Evolutionary conservation across 495 filamentous ascomycete genomes (phyloP), one percentile per base, ranked within the genome.

Genomic region (Elasticomyces elasticus): DNA sequence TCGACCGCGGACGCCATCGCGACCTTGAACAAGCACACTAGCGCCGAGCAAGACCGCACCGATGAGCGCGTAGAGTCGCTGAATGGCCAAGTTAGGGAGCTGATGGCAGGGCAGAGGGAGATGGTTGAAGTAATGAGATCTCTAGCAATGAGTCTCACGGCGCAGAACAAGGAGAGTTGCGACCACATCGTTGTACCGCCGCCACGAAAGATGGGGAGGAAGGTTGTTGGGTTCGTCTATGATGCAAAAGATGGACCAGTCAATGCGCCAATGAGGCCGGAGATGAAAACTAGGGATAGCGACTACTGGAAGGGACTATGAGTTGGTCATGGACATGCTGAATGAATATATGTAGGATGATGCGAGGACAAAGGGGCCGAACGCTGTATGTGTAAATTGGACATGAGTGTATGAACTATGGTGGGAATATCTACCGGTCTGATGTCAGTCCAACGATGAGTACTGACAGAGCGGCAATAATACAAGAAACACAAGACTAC

Each of bases 191-290:
- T 61, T 50, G 23, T 57, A n/a, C 58, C 58, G 40, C 58, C 58
- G 37, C 58, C 58, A 35, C 25, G 58, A 24, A 61, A 61, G 54
- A 40, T 61, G 30, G 54, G 54, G 5, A 41, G 58, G 49, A 57
- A 45, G 54, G 27, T 61, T 33, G 58, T 61, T n/a, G 58, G 58
- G 28, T 61, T 61, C 51, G 58, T 61, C 1, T 61, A 61, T 54
- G 58, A 61, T 55, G 53, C 27, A 13, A 56, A 56, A 30, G 52
- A 60, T 17, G 52, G 42, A 19, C 9, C 30, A 30, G 46, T 49
- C 20, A 11, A 23, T 11, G 20, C 20, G 9, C 42, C 42, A n/a
- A 11, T 23, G 13, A 45, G 15, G n/a, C n/a, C n/a, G n/a, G n/a
- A n/a, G n/a, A n/a, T n/a, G n/a, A n/a, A n/a, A n/a, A n/a, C n/a